Evolutionary conservation across 2,329 filamentous ascomycete genomes (phyloP), one percentile per base, ranked within the genome.

Genomic region (Coleophoma eucalyptorum): DNA sequence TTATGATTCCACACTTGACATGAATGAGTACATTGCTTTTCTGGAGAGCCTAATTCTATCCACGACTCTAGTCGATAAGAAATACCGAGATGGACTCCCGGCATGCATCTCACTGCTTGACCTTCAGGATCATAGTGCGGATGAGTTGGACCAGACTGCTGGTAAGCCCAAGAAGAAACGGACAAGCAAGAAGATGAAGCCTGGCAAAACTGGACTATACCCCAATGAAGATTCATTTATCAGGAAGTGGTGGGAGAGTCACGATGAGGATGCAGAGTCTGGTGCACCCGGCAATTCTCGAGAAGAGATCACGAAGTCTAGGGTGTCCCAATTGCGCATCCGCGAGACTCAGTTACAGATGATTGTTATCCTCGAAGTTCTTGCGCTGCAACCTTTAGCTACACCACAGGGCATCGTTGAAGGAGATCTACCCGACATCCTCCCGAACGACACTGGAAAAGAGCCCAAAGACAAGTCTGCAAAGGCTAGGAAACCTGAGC

Each of bases 281-380:
- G 62, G 62, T 37, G 52, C 65, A 56, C 52, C 69, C 62, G 66
- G 68, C 43, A 67, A 74, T 48, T 67, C 78, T 2, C 68, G 75
- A 4, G 72, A 80, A 15, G 77, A 83, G 32, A 72, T 83, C 49
- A 56, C 55, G 2, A 86, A 79, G 62, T 77, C 80, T 18, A 79
- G 86, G 38, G 71, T 85, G n/a, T 79, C 83, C 2, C 77, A 83
- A 48, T 68, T 93, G 37, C 80, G 88, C 40, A 84, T 86, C 20
- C 78, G 89, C 52, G 89, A 94, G 70, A 91, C 88, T 0, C 86
- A 92, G 60, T 72, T 92, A 37, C 89, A 94, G 64, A 82, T 93
- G 69, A 90, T 93, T 49, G 66, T 94, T 32, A 84, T 91, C 47
- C 74, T 94, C 5, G 89, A 94, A 62, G 83, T 90, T 15, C 69